phyloP scores from a whole-genome alignment of 345 rosid genomes.

The Sisymbrium altissimum region DNA sequence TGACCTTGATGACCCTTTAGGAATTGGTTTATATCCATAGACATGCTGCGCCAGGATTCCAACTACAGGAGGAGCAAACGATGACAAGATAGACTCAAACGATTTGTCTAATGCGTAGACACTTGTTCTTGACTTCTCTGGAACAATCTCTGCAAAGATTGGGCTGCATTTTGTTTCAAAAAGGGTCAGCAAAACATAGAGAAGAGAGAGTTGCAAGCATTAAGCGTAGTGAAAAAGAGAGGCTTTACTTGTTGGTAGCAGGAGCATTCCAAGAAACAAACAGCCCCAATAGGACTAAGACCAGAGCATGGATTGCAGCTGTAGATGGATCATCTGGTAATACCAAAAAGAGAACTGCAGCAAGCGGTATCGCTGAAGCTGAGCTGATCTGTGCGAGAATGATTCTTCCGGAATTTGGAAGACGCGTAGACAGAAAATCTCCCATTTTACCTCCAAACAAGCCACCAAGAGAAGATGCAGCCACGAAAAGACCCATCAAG shows the following conservation, averaged over 20 bases:
- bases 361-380: constrained; percentile 79
- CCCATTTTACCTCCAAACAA: constrained; percentile 89
- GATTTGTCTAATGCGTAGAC: constrained; percentile 80
- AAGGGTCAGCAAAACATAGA: background rate
- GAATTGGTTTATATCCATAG: constrained; percentile 71
- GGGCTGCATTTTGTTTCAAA: constrained; percentile 49
- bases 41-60: constrained; percentile 81
- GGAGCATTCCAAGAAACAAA: constrained; percentile 88
- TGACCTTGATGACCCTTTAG: constrained; percentile 42
- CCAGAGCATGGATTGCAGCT: constrained; percentile 46
- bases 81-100: constrained; percentile 73
- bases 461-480: constrained; percentile 78
- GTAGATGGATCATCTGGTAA: constrained; percentile 78
- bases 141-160: constrained; percentile 89
- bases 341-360: constrained; percentile 68
- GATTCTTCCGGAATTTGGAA: constrained; percentile 83
- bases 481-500: constrained; percentile 57
- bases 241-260: constrained; percentile 77
- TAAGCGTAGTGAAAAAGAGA: constrained; percentile 8
- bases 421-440: constrained; percentile 53
- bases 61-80: constrained; percentile 84
- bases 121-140: constrained; percentile 74
- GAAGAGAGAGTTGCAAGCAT: background rate
- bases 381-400: constrained; percentile 86
- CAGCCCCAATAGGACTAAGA: constrained; percentile 56